Conservation (phyloP, 1,139 yeast species). For the Sugiyamaella sp. region DNA sequence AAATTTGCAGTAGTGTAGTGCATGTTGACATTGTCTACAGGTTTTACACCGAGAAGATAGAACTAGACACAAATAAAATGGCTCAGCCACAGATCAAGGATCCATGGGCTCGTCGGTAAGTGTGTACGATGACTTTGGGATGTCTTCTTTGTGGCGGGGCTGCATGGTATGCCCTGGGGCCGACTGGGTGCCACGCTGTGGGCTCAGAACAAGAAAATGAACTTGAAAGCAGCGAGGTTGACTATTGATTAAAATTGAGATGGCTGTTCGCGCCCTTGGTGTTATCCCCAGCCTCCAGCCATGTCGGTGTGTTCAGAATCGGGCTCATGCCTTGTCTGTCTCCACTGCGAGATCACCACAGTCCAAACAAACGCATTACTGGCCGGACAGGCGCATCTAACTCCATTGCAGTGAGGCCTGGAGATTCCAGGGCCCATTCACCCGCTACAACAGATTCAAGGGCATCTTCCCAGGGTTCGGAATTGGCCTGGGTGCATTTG, state of each 20-base stretch:
- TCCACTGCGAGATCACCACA: too few species aligned
- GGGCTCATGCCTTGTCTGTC: too few species aligned
- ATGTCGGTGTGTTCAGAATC: too few species aligned
- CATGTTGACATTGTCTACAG: not conserved
- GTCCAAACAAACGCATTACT: too few species aligned
- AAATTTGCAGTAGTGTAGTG: constrained; percentile 2
- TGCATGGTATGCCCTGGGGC: not conserved
- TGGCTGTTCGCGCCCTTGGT: too few species aligned
- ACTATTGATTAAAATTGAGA: too few species aligned
- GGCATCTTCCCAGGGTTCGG: constrained; percentile 85
- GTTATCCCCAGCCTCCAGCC: constrained; percentile 2
- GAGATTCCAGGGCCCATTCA: constrained; percentile 85
- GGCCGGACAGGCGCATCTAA: not conserved
- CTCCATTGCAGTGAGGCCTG: constrained; percentile 74
- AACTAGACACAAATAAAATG: constrained; percentile 12
- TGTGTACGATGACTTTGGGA: constrained; percentile 10
- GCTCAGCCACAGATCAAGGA: constrained; percentile 42
- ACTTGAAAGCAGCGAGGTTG: too few species aligned
- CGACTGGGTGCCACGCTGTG: too few species aligned
- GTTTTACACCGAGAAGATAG: not conserved
- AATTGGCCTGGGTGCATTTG: constrained; percentile 76
- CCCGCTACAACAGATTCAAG: constrained; percentile 68
- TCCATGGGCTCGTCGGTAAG: constrained; percentile 55
- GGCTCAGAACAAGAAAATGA: too few species aligned
- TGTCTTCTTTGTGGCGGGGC: not conserved